A percentile compares a stretch with the other conserved stretches of the same genome.
Conservation (phyloP, 768 basidiomycete species). For the Pleurotus pulmonarius region DNA sequence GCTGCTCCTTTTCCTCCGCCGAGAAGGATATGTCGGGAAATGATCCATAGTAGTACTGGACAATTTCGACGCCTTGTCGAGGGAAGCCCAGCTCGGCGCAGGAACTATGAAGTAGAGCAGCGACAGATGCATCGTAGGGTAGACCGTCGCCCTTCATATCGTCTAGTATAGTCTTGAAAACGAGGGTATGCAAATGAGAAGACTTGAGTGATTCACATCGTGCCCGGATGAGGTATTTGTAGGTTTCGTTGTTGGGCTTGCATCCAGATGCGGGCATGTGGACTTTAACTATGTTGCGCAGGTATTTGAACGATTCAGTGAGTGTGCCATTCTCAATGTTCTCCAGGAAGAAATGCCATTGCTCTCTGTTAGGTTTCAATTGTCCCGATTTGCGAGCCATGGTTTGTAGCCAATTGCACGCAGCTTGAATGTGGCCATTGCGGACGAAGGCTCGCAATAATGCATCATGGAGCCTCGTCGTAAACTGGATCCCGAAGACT, state of each 20-base stretch:
- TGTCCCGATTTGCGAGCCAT: conserved; percentile 49
- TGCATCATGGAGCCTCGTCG: conserved; percentile 42
- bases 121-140: conserved; percentile 38
- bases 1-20: conserved; percentile 3
- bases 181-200: conserved; percentile 25
- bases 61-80: conserved; percentile 33
- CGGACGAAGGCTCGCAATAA: conserved; percentile 47
- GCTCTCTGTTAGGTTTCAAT: conserved; percentile 42
- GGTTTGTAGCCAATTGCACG: conserved; percentile 46
- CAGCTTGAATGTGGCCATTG: conserved; percentile 37
- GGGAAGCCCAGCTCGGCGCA: conserved; percentile 37
- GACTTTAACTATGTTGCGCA: conserved; percentile 30
- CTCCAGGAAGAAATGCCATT: conserved; percentile 54
- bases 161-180: conserved; percentile 38
- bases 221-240: conserved; percentile 38
- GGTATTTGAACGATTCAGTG: conserved; percentile 22
- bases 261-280: conserved; percentile 34
- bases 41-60: conserved; percentile 29
- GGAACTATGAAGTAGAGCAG: conserved; percentile 34
- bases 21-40: conserved; percentile 15
- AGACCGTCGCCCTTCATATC: conserved; percentile 43
- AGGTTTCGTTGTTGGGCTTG: conserved; percentile 31
- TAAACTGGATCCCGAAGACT: conserved; percentile 42
- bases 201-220: conserved; percentile 22
- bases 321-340: conserved; percentile 16